phyloP scores from a whole-genome alignment of 129 eudicot species.

The Tanacetum coccineum region DNA sequence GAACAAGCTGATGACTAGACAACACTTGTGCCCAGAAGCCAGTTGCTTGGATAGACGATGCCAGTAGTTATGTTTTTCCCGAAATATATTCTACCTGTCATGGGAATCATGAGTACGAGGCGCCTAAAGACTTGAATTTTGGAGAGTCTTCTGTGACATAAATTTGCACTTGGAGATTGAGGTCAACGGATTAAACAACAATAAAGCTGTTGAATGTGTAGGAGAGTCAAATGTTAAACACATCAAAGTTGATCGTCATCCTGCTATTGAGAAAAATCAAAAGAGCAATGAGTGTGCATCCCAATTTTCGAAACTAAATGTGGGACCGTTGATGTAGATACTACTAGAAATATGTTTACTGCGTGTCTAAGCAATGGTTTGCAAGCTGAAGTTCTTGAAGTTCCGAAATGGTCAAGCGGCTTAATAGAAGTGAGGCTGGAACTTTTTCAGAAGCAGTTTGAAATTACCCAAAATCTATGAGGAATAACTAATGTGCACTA shows the following conservation, averaged over 20 bases:
- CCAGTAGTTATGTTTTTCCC: no score
- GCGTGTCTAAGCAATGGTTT: slow-evolving; percentile 24
- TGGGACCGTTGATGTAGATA: slow-evolving; percentile 27
- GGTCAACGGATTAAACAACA: slow-evolving; percentile 35
- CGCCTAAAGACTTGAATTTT: slow-evolving; percentile 10
- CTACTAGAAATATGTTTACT: slow-evolving; percentile 41
- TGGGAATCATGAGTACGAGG: slow-evolving; percentile 22
- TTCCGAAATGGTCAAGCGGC: slow-evolving; percentile 28
- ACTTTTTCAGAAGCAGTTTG: slow-evolving; percentile 70
- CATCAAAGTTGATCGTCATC: slow-evolving; percentile 32
- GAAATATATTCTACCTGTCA: no score
- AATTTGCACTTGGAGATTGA: slow-evolving; percentile 76
- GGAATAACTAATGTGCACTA: slow-evolving; percentile 70
- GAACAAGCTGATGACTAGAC: no score
- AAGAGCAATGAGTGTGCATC: slow-evolving; percentile 34
- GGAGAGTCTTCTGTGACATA: slow-evolving; percentile 31
- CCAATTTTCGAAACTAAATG: background rate
- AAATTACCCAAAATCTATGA: slow-evolving; percentile 60
- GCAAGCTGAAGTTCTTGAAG: slow-evolving; percentile 35
- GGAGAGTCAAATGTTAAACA: slow-evolving; percentile 62
- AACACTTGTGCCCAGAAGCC: no score
- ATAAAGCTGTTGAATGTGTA: slow-evolving; percentile 46
- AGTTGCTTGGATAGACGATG: no score
- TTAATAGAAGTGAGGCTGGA: slow-evolving; percentile 41
- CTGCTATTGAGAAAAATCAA: slow-evolving; percentile 27